A percentile compares a stretch with the other conserved stretches of the same genome.
phyloP scores from a whole-genome alignment of 2,329 filamentous ascomycete species.

The Talaromyces albobiverticillius region DNA sequence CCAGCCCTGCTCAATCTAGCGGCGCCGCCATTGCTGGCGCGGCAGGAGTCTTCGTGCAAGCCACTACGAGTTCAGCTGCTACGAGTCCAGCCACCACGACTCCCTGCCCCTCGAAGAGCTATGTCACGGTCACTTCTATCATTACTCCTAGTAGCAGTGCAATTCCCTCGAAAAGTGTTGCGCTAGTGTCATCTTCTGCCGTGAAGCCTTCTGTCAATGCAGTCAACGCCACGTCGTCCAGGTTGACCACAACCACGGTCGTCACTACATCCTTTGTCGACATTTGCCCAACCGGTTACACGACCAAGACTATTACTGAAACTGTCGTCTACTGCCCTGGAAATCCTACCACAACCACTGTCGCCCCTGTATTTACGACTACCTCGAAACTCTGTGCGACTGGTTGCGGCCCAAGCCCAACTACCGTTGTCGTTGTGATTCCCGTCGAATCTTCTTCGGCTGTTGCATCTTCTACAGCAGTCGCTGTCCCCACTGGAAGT shows the following conservation, averaged over 20 bases:
- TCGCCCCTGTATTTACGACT: conserved; percentile 38
- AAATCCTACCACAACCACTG: conserved; percentile 22
- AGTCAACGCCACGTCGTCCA: conserved; percentile 5
- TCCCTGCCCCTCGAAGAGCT: conserved; percentile 4
- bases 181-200: conserved; percentile 6
- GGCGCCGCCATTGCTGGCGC: neutral
- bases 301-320: conserved; percentile 37
- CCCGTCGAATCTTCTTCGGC: conserved; percentile 14
- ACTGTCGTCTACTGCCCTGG: conserved; percentile 38
- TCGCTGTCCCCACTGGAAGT: neutral
- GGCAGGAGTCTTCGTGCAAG: neutral
- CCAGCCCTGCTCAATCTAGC: neutral
- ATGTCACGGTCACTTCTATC: neutral
- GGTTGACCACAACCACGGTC: conserved; percentile 33
- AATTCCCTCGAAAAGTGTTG: neutral
- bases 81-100: neutral
- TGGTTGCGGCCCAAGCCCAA: conserved; percentile 36
- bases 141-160: conserved; percentile 1
- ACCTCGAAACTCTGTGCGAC: conserved; percentile 38
- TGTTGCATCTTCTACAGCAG: neutral
- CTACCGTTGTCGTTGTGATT: conserved; percentile 36
- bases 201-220: neutral
- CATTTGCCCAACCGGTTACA: conserved; percentile 43
- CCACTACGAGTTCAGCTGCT: too few relatives aligned
- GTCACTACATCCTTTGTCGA: conserved; percentile 40